A percentile compares a stretch with the other conserved stretches of the same genome.
These are phyloP conservation scores for Claviceps capensis DNA, from an alignment of 2,329 filamentous ascomycete genomes.

Conservation along the genomic window DNA sequence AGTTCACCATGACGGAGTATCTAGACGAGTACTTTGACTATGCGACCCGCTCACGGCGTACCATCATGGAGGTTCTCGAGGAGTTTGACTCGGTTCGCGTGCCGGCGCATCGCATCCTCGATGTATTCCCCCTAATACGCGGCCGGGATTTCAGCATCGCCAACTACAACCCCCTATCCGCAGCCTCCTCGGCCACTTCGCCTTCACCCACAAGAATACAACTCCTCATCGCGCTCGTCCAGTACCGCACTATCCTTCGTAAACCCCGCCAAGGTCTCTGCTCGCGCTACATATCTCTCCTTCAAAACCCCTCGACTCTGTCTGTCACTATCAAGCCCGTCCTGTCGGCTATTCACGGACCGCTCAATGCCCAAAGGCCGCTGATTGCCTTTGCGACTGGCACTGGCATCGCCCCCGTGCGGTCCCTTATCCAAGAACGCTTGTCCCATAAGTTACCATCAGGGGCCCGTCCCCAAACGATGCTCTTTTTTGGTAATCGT, in stretches of 20 bases:
- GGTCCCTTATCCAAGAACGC: constrained; percentile 70
- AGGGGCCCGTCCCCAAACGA: constrained; percentile 20
- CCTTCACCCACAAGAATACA: constrained; percentile 35
- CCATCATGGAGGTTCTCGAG: constrained; percentile 80
- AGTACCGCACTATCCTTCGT: constrained; percentile 78
- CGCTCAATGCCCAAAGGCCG: constrained; percentile 31
- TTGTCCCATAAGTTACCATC: constrained; percentile 11
- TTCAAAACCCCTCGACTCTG: constrained; percentile 45
- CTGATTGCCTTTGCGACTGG: constrained; percentile 72
- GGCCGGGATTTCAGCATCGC: constrained; percentile 90
- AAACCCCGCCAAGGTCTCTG: constrained; percentile 77
- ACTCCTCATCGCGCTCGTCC: constrained; percentile 74
- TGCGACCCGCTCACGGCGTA: constrained; percentile 76
- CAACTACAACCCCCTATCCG: constrained; percentile 40
- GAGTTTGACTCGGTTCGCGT: constrained; percentile 80
- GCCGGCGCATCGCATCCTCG: constrained; percentile 57
- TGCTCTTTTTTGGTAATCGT: constrained; percentile 77
- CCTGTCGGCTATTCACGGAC: constrained; percentile 25
- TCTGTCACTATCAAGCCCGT: constrained; percentile 43
- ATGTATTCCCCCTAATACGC: constrained; percentile 69
- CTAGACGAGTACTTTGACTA: constrained; percentile 95
- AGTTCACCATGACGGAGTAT: constrained; percentile 67
- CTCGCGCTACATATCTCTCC: constrained; percentile 65
- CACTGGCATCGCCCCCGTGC: constrained; percentile 76
- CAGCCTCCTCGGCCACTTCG: constrained; percentile 11